These are phyloP conservation scores for Musa acuminata DNA, from an alignment of 176 grass and related monocot species.

Conservation along the genomic window DNA sequence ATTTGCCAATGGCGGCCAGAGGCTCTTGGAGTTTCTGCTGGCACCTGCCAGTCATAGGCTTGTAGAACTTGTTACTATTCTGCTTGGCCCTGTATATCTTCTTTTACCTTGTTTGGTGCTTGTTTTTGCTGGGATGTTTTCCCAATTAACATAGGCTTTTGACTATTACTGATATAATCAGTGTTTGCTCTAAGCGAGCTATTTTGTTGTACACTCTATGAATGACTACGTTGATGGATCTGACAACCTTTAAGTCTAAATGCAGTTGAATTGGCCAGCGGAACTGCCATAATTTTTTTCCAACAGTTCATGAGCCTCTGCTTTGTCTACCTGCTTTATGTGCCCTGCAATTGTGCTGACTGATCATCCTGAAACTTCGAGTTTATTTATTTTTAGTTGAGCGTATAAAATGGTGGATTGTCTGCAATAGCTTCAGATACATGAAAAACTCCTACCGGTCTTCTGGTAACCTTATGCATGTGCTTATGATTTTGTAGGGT, in stretches of 20 bases:
- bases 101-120: no score
- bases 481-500: slow-evolving; percentile 46
- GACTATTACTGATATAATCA: no score
- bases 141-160: no score
- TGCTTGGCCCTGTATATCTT: no score
- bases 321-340: neutral
- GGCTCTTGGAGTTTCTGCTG: no score
- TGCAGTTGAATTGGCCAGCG: neutral
- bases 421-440: neutral
- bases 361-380: no score
- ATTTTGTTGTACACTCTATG: neutral
- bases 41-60: no score
- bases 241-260: neutral
- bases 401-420: neutral
- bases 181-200: neutral
- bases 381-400: no score
- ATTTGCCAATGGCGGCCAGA: no score
- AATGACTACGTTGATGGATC: neutral
- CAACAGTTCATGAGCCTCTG: neutral
- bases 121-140: no score
- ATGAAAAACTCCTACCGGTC: neutral
- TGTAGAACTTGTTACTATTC: no score
- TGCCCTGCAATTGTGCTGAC: no score
- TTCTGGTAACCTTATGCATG: neutral
- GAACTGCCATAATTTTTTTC: neutral